A percentile compares a stretch with the other conserved stretches of the same genome.
phyloP scores from a whole-genome alignment of 2,329 filamentous ascomycete species.

The Emergomyces pasteurianus region DNA sequence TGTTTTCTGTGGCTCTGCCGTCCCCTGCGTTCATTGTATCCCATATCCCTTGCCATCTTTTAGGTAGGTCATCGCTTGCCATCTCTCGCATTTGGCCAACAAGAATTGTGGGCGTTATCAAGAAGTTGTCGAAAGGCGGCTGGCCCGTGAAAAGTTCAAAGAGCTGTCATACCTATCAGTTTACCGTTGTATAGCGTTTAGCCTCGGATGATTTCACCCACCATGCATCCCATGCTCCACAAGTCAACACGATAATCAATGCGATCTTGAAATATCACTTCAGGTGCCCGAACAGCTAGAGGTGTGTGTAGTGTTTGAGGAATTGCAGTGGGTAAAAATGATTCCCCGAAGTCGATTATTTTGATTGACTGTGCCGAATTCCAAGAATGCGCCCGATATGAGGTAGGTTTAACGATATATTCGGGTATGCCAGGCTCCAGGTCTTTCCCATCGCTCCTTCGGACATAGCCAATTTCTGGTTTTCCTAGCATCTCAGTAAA shows the following conservation, averaged over 20 bases:
- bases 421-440: conserved; percentile 14
- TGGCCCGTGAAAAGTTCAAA: conserved; percentile 31
- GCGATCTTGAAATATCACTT: conserved; percentile 26
- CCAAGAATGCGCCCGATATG: conserved; percentile 8
- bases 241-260: conserved; percentile 27
- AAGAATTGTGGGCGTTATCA: conserved; percentile 23
- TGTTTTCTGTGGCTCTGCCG: conserved; percentile 7
- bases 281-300: conserved; percentile 24
- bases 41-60: conserved; percentile 23
- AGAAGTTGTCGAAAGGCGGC: conserved; percentile 27
- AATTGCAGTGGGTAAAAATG: conserved; percentile 17
- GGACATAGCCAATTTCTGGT: conserved; percentile 17
- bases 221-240: conserved; percentile 29
- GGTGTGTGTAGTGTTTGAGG: conserved; percentile 24
- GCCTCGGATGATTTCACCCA: conserved; percentile 12
- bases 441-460: conserved; percentile 14
- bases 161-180: conserved; percentile 14
- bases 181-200: background rate
- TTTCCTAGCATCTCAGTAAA: conserved; percentile 16
- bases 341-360: conserved; percentile 30
- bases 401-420: conserved; percentile 16
- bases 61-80: conserved; percentile 22
- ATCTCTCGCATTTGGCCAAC: conserved; percentile 27
- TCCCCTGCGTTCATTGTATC: conserved; percentile 14
- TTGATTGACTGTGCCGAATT: conserved; percentile 14